Conservation (phyloP, 164 flowering plant genomes). For the Nymphaea colorata region DNA sequence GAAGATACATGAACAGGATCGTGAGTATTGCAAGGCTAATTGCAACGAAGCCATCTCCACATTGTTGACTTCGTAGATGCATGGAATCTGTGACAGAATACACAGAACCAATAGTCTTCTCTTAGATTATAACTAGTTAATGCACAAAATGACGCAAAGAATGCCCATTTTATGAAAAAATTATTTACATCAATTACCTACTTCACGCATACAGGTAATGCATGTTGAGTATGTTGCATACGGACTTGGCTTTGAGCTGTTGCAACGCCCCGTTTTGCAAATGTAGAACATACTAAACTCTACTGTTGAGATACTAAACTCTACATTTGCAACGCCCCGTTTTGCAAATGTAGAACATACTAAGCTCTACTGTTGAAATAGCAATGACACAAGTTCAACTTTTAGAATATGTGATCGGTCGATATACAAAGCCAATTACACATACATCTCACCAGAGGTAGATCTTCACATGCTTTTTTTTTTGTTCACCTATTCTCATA, state of each 20-base stretch:
- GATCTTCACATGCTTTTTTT: slow-evolving; percentile 1
- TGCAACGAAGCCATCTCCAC: too few species aligned
- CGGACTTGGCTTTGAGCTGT: slow-evolving; percentile 77
- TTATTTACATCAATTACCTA: not conserved
- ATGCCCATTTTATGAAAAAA: not conserved
- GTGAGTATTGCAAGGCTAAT: too few species aligned
- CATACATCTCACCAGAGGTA: slow-evolving; percentile 76
- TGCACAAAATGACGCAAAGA: not conserved
- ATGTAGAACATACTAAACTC: slow-evolving; percentile 96
- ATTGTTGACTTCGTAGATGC: not conserved
- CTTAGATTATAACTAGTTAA: too few species aligned
- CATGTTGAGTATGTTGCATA: too few species aligned
- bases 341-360: slow-evolving; percentile 85
- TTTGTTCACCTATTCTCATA: not conserved
- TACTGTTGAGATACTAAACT: slow-evolving; percentile 73
- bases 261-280: slow-evolving; percentile 80
- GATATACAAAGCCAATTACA: slow-evolving; percentile 36
- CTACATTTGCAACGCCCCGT: slow-evolving; percentile 94
- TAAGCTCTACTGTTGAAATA: slow-evolving; percentile 79
- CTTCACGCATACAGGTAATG: slow-evolving; percentile 58
- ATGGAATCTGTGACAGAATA: not conserved
- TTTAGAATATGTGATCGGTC: slow-evolving; percentile 64
- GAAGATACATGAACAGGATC: too few species aligned
- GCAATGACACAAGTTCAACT: slow-evolving; percentile 89
- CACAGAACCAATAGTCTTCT: not conserved